Percentiles rank a stretch among this genome's conserved stretches.
Evolutionary conservation across 1,284 basidiomycete species (phyloP).

Genomic region (Papiliotrema nemorosa): DNA sequence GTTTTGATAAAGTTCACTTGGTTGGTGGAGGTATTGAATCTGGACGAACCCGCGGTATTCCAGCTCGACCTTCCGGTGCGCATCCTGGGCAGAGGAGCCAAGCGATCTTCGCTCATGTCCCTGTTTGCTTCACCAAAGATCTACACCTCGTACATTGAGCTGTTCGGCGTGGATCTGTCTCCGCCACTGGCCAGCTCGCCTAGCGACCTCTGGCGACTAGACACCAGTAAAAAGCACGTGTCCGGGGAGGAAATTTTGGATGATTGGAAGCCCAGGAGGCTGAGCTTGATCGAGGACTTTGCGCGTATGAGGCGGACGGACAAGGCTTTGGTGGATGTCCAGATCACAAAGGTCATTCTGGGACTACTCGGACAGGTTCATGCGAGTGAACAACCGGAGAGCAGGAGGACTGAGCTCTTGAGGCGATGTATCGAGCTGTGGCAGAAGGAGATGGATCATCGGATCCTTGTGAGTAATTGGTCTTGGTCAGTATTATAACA

Average conservation of each 20-base stretch:
- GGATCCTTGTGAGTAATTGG: conserved; percentile 60
- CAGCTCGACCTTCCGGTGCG: conserved; percentile 79
- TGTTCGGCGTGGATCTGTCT: conserved; percentile 75
- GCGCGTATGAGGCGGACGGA: conserved; percentile 66
- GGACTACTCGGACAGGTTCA: conserved; percentile 26
- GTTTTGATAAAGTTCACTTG: conserved; percentile 74
- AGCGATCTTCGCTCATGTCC: conserved; percentile 68
- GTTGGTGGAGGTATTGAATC: conserved; percentile 75
- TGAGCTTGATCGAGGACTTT: conserved; percentile 84
- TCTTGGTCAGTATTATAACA: background rate
- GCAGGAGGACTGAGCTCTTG: conserved; percentile 61
- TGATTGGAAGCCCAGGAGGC: conserved; percentile 81
- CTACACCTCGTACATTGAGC: conserved; percentile 54
- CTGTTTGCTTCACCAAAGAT: conserved; percentile 72
- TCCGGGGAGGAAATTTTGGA: conserved; percentile 77
- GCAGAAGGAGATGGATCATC: conserved; percentile 75
- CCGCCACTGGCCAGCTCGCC: conserved; percentile 83
- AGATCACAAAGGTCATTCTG: conserved; percentile 76
- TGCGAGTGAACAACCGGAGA: conserved; percentile 53
- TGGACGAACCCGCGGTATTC: conserved; percentile 78
- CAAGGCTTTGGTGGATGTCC: conserved; percentile 76
- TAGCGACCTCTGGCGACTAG: conserved; percentile 87
- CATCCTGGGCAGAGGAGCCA: conserved; percentile 78
- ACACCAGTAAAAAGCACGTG: conserved; percentile 91
- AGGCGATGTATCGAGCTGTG: conserved; percentile 68